Evolutionary conservation across 1,284 basidiomycete genomes (phyloP).

Genomic region (Trametes pubescens): DNA sequence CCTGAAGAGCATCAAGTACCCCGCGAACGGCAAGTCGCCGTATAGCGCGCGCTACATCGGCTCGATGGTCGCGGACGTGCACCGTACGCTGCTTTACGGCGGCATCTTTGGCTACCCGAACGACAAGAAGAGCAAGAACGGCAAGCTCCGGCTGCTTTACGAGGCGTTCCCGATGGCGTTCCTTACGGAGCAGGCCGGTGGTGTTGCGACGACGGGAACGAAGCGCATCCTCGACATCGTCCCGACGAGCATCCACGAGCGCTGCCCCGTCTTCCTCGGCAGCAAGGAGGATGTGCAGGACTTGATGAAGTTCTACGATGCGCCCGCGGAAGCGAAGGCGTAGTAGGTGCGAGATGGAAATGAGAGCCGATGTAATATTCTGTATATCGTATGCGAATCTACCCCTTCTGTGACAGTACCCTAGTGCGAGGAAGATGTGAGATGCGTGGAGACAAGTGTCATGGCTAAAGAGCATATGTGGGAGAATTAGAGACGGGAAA

Average conservation of each 20-base stretch:
- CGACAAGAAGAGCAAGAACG: slow-evolving; percentile 97
- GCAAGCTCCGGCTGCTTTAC: slow-evolving; percentile 95
- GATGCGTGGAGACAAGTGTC: not conserved
- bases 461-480: not conserved
- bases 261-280: slow-evolving; percentile 94
- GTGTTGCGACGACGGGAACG: slow-evolving; percentile 94
- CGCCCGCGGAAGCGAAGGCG: slow-evolving; percentile 33
- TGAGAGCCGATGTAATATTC: slow-evolving; percentile 23
- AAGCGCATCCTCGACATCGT: slow-evolving; percentile 93
- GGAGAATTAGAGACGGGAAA: not conserved
- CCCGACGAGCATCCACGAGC: slow-evolving; percentile 91
- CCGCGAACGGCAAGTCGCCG: slow-evolving; percentile 75
- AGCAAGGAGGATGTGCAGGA: slow-evolving; percentile 95
- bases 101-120: slow-evolving; percentile 99
- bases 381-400: slow-evolving; percentile 31
- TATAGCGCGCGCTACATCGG: slow-evolving; percentile 98
- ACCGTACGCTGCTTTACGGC: slow-evolving; percentile 96
- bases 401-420: slow-evolving; percentile 5
- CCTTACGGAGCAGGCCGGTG: slow-evolving; percentile 96
- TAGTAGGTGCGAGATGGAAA: slow-evolving; percentile 16
- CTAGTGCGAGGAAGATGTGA: not conserved
- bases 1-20: slow-evolving; percentile 96
- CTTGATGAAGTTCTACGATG: slow-evolving; percentile 79
- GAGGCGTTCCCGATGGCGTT: slow-evolving; percentile 99
- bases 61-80: slow-evolving; percentile 98